Evolutionary conservation across 495 filamentous ascomycete species (phyloP), one percentile per base, ranked within the genome.

Genomic region (Aspergillus heteromorphus): DNA sequence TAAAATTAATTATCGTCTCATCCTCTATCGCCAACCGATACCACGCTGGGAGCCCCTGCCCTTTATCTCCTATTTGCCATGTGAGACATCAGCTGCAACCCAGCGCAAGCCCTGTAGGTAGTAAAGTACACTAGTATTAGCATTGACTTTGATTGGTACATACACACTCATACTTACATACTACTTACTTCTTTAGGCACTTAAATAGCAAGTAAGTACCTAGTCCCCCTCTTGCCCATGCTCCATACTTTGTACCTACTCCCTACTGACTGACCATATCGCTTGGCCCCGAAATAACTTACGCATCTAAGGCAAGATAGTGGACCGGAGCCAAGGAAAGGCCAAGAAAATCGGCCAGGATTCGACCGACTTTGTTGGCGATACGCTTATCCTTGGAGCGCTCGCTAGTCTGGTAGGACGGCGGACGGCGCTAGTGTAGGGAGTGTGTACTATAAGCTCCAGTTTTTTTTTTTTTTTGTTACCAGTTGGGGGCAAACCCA

Each of bases 381-480:
- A 74, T 72, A 69, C 66, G 69, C 68, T 71, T 69, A 59, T 55
- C 60, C 64, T 65, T 58, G 59, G 53, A n/a, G n/a, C n/a, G n/a
- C n/a, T n/a, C 49, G 49, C 61, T 38, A 51, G 48, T 18, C 48
- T n/a, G n/a, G 48, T 40, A 13, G 34, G 11, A 38, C 34, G 34
- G 23, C 23, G 34, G 34, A n/a, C 34, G 34, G 34, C 34, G 34
- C 34, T 38, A 38, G 9, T n/a, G n/a, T n/a, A n/a, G n/a, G n/a
- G n/a, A n/a, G n/a, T n/a, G n/a, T n/a, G n/a, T n/a, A n/a, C n/a
- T n/a, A n/a, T n/a, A n/a, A 34, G 30, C 30, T 34, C 30, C 30
- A 34, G 30, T 34, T 10, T 8, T 34, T 34, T 34, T 10, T 1
- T 34, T 34, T 34, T 10, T 34, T 10, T 30, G 10, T 5, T 30